Base-by-base conservation (phyloP, 176 grass and related monocot species). In the Aegilops speltoides region DNA sequence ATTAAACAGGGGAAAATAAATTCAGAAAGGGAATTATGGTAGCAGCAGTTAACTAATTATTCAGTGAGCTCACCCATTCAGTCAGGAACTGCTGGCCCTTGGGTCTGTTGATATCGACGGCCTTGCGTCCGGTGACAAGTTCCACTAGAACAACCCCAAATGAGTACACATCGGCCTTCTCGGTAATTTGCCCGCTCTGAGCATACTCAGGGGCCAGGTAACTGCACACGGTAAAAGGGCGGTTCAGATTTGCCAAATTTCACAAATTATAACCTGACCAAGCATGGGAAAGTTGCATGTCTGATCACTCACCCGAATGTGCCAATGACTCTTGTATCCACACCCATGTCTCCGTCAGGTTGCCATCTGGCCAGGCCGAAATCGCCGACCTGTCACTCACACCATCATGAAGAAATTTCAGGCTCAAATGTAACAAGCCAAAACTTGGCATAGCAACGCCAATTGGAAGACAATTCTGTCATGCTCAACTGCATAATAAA, bases 21-120 rank as follows among this genome's bases (percentile, higher is more conserved):
- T 7, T 19, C 10, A 75, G 1, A 17, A 65, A 34, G 38, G 10
- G 22, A 6, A 65, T 1, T 14, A 43, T 17, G 24, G 1, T 68
- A 4, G 64, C 1, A 62, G 8, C 2, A 66, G 1, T 38, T 15
- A 10, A 26, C 0, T 1, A 24, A 16, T 33, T 12, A 74, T 2
- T 41, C 1, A 43, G 12, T 84, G 11, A 86, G 52, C 91, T 87
- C 40, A 96, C 97, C 97, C 97, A 99, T 94, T 99, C 97, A 36
- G 97, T 99, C 8, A 99, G 85, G 83, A 95, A 99, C 16, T 99
- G 97, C 70, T 99, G 97, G 54, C 97, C 97, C 89, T 96, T 99
- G 0, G 94, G 97, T 25, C 90, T 89, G 83, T 96, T 96, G 41
- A 99, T 99, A 43, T 99, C 97, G n/a, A 99, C 87, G 11, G 97